Conservation (phyloP, 495 filamentous ascomycete genomes). For the Xylaria sp. region DNA sequence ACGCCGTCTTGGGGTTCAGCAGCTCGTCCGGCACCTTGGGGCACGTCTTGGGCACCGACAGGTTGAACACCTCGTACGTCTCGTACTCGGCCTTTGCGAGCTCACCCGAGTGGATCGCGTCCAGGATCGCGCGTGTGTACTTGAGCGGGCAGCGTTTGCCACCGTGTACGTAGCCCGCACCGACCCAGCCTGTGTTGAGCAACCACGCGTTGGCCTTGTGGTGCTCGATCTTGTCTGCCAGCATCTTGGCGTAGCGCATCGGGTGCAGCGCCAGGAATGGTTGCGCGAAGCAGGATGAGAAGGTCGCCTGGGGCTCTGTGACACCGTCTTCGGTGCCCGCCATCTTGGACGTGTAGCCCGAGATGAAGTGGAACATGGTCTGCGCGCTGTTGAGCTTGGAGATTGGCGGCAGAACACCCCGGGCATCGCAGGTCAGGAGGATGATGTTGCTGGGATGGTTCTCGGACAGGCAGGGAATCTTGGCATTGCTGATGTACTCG, state of each 20-base stretch:
- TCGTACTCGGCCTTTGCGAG: conserved; percentile 92
- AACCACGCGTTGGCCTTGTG: conserved; percentile 98
- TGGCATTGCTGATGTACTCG: conserved; percentile 98
- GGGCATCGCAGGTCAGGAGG: conserved; percentile 95
- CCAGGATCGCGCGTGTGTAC: conserved; percentile 98
- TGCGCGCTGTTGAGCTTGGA: conserved; percentile 95
- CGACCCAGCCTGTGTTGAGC: conserved; percentile 99
- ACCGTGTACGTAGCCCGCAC: conserved; percentile 90
- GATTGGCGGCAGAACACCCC: conserved; percentile 96
- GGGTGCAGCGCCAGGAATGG: conserved; percentile 98
- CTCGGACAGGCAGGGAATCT: conserved; percentile 89
- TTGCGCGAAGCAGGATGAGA: conserved; percentile 99
- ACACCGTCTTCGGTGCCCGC: conserved; percentile 97
- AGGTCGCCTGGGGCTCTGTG: conserved; percentile 95
- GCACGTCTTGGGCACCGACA: conserved; percentile 87
- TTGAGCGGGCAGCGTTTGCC: conserved; percentile 99
- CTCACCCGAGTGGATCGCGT: conserved; percentile 96
- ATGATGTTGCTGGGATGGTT: conserved; percentile 97
- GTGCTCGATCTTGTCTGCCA: conserved; percentile 94
- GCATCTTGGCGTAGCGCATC: conserved; percentile 98
- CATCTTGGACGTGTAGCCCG: conserved; percentile 99
- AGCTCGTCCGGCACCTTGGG: conserved; percentile 86
- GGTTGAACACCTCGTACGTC: conserved; percentile 95
- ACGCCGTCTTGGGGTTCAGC: conserved; percentile 91
- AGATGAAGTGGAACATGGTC: conserved; percentile 99